These are phyloP conservation scores for Triadica sebifera DNA, from an alignment of 345 rosid species.

Conservation along the genomic window DNA sequence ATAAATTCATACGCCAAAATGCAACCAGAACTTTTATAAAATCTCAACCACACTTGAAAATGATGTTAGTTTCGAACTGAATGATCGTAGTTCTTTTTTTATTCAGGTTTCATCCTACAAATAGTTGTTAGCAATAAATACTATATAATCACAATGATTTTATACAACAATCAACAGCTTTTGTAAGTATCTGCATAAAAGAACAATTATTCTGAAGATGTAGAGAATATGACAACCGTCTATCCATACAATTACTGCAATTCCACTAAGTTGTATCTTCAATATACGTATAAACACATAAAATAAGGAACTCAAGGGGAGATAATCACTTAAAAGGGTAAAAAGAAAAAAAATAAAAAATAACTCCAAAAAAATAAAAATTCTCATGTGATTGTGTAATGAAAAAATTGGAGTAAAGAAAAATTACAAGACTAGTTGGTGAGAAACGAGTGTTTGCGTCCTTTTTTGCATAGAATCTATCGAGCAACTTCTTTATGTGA, in stretches of 20 bases:
- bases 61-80: not conserved
- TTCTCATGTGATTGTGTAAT: not conserved
- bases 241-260: not conserved
- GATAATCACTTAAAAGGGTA: conserved; percentile 1
- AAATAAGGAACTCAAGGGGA: not conserved
- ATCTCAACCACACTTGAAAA: not conserved
- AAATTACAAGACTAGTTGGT: conserved; percentile 82
- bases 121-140: no score
- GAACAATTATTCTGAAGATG: not conserved
- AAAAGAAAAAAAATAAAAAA: no score
- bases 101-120: no score
- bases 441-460: conserved; percentile 80
- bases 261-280: not conserved
- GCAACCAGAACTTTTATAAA: not conserved
- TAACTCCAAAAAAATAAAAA: no score
- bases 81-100: no score
- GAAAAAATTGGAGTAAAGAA: conserved; percentile 1
- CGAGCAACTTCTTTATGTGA: conserved; percentile 94
- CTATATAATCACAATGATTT: not conserved
- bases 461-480: conserved; percentile 91
- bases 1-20: no score
- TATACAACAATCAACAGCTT: not conserved
- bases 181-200: not conserved
- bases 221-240: not conserved
- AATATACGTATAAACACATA: not conserved